Evolutionary conservation across 306 rosid genomes (phyloP).

Genomic region (Citrullus mucosospermus): DNA sequence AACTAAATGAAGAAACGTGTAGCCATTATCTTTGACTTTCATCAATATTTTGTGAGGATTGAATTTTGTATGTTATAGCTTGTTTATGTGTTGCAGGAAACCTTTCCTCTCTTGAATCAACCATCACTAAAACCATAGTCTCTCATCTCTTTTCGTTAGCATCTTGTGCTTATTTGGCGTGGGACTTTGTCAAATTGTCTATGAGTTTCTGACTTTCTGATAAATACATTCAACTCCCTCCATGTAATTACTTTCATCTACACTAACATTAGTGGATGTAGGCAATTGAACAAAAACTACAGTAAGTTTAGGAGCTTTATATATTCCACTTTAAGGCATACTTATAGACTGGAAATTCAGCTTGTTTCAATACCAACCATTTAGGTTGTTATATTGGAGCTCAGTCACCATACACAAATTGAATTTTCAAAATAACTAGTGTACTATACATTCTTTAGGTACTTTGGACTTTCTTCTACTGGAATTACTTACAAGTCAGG

Average conservation of each 20-base stretch:
- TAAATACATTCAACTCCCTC: background rate
- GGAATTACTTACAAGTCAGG: constrained; percentile 72
- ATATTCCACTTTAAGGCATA: background rate
- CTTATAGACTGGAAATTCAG: background rate
- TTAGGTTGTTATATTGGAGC: background rate
- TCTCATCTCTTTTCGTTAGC: background rate
- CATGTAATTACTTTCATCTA: background rate
- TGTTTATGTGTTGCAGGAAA: background rate
- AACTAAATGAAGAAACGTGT: background rate
- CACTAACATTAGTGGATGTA: background rate
- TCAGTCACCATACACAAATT: constrained; percentile 6
- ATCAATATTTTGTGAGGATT: background rate
- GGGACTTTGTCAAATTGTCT: background rate
- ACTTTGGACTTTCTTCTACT: constrained; percentile 85
- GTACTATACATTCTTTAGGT: constrained; percentile 32
- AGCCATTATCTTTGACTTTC: background rate
- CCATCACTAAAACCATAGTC: background rate
- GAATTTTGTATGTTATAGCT: background rate
- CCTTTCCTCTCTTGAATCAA: background rate
- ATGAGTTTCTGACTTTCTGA: background rate
- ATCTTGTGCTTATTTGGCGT: background rate
- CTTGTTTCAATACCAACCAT: background rate
- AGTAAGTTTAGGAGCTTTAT: background rate
- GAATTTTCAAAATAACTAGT: constrained; percentile 12
- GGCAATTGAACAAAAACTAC: background rate